These are phyloP conservation scores for Aureobasidium namibiae DNA, from an alignment of 2,329 filamentous ascomycete genomes.

Conservation along the genomic window DNA sequence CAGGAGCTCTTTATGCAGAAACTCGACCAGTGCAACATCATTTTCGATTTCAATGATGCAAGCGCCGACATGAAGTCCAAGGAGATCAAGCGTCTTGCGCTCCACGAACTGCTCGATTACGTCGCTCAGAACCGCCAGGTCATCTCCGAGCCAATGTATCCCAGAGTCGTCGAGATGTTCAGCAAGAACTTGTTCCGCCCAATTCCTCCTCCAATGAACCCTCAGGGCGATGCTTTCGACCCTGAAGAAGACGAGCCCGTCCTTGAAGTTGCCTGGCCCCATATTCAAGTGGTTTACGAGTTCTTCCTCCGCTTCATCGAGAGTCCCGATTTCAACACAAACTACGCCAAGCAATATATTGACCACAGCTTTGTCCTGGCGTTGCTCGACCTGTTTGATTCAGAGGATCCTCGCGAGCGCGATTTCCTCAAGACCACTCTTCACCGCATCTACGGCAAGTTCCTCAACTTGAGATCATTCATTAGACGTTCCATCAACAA, in stretches of 20 bases:
- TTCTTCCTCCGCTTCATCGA: constrained; percentile 99
- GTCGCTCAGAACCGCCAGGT: constrained; percentile 98
- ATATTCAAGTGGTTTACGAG: constrained; percentile 98
- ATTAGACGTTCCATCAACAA: constrained; percentile 99
- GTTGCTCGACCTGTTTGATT: constrained; percentile 95
- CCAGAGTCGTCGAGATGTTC: constrained; percentile 97
- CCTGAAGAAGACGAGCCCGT: constrained; percentile 98
- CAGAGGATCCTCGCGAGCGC: constrained; percentile 89
- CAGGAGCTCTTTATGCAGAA: constrained; percentile 99
- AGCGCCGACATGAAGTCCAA: constrained; percentile 99
- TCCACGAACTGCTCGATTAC: constrained; percentile 95
- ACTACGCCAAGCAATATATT: constrained; percentile 97
- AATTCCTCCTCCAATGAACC: constrained; percentile 93
- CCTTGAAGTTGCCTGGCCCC: constrained; percentile 95
- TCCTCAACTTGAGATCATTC: constrained; percentile 92
- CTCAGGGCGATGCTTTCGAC: constrained; percentile 95
- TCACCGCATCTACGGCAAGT: constrained; percentile 97
- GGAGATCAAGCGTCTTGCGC: constrained; percentile 93
- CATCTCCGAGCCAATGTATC: constrained; percentile 98
- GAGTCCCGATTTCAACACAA: constrained; percentile 99
- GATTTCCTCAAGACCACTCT: constrained; percentile 98
- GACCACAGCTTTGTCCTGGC: constrained; percentile 95
- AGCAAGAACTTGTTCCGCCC: constrained; percentile 96
- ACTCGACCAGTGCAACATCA: constrained; percentile 99
- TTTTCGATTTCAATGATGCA: constrained; percentile 98